phyloP scores from a whole-genome alignment of 805 yeast genomes.

The Metschnikowia amazonensis region DNA sequence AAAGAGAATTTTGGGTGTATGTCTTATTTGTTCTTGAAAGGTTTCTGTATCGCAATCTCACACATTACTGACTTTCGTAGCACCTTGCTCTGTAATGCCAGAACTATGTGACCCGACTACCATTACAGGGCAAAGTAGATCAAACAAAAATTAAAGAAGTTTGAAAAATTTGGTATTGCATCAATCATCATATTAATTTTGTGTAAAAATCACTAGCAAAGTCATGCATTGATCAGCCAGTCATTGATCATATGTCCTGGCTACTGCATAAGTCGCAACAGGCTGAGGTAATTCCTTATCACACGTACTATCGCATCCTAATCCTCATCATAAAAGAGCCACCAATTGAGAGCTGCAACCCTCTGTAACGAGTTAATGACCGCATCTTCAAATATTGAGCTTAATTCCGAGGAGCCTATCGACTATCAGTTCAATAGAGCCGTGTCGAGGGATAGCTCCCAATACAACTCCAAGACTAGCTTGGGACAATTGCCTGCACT shows the following conservation, averaged over 20 bases:
- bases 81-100: neutral
- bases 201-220: too few species aligned
- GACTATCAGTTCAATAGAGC: conserved; percentile 1
- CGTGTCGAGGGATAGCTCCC: conserved; percentile 9
- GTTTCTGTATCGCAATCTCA: too few species aligned
- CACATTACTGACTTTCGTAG: too few species aligned
- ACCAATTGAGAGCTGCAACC: neutral
- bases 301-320: neutral
- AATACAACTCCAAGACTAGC: conserved; percentile 11
- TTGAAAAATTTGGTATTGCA: too few species aligned
- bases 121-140: neutral
- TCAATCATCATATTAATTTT: too few species aligned
- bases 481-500: conserved; percentile 15
- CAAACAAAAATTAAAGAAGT: neutral
- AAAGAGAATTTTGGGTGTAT: neutral
- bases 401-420: neutral
- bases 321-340: neutral
- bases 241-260: neutral
- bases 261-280: conserved; percentile 3
- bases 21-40: too few species aligned
- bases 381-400: neutral
- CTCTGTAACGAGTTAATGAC: neutral
- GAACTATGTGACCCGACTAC: neutral
- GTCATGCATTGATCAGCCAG: too few species aligned
- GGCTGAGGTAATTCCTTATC: neutral